Conservation (phyloP, 805 yeast genomes). For the Ogataea nitratoaversa region DNA sequence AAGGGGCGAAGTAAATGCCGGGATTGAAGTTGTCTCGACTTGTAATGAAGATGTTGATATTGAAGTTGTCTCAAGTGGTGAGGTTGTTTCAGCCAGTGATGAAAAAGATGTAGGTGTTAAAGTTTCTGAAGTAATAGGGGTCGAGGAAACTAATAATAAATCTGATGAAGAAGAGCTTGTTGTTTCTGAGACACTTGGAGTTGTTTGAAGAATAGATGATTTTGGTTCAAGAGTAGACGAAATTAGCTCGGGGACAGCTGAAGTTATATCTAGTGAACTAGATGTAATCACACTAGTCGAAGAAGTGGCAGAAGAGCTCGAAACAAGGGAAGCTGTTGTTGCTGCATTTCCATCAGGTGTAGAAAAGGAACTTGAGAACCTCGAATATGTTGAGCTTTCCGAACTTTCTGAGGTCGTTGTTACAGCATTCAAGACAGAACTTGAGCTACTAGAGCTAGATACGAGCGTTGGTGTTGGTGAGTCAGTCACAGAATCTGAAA, state of each 20-base stretch:
- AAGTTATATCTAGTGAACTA: neutral
- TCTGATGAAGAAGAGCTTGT: no score
- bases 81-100: neutral
- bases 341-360: neutral
- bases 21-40: neutral
- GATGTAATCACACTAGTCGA: neutral
- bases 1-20: neutral
- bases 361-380: neutral
- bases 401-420: no score
- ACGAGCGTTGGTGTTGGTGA: neutral
- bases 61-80: conserved; percentile 1
- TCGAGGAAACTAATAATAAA: no score
- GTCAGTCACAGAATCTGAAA: neutral
- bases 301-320: neutral
- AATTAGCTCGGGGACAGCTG: no score
- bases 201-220: neutral
- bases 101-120: neutral
- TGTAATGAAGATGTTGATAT: neutral
- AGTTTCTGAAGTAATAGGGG: no score
- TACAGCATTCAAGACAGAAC: neutral
- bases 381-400: conserved; percentile 5
- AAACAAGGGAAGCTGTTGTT: neutral
- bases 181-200: no score
- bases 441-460: neutral
- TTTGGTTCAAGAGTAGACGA: neutral